Percentiles rank a stretch among this genome's conserved stretches.
Conservation (phyloP, 1,284 basidiomycete genomes). For the Moesziomyces aphidis region DNA sequence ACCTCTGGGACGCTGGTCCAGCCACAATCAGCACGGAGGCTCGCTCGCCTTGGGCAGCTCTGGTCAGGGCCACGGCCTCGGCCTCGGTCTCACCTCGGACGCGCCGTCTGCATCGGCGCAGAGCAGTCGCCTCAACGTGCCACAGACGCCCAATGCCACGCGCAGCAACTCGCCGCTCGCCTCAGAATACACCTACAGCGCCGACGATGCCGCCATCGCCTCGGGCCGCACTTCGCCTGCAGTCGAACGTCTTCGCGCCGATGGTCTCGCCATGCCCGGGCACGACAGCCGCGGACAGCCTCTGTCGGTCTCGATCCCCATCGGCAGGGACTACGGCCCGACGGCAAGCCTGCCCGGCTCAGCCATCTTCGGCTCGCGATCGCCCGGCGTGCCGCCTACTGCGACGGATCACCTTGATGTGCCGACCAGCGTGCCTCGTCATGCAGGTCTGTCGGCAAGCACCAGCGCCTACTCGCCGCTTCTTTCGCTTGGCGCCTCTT, state of each 20-base stretch:
- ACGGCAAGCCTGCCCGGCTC: conserved; percentile 43
- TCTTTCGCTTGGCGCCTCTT: conserved; percentile 29
- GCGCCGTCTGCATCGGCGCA: conserved; percentile 13
- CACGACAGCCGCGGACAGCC: conserved; percentile 37
- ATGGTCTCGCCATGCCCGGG: conserved; percentile 26
- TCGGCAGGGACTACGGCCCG: conserved; percentile 22
- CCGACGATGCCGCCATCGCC: conserved; percentile 7
- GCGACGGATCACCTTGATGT: conserved; percentile 20
- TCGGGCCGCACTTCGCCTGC: conserved; percentile 53
- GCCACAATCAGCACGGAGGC: conserved; percentile 12
- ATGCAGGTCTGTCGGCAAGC: conserved; percentile 30
- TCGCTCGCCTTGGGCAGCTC: conserved; percentile 11
- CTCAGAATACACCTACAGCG: conserved; percentile 36
- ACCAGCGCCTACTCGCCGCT: conserved; percentile 51
- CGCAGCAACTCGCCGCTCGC: conserved; percentile 47
- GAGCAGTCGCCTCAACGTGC: conserved; percentile 35
- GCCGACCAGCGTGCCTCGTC: conserved; percentile 21
- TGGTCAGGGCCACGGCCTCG: conserved; percentile 29
- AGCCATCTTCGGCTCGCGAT: conserved; percentile 43
- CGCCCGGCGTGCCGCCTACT: conserved; percentile 24
- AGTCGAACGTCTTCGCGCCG: conserved; percentile 18
- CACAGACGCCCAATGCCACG: conserved; percentile 49
- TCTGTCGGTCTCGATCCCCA: conserved; percentile 41
- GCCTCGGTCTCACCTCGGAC: conserved; percentile 33
- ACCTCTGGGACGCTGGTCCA: conserved; percentile 26